Conservation (phyloP, 2,329 filamentous ascomycete genomes). For the Fusarium pininemorale region DNA sequence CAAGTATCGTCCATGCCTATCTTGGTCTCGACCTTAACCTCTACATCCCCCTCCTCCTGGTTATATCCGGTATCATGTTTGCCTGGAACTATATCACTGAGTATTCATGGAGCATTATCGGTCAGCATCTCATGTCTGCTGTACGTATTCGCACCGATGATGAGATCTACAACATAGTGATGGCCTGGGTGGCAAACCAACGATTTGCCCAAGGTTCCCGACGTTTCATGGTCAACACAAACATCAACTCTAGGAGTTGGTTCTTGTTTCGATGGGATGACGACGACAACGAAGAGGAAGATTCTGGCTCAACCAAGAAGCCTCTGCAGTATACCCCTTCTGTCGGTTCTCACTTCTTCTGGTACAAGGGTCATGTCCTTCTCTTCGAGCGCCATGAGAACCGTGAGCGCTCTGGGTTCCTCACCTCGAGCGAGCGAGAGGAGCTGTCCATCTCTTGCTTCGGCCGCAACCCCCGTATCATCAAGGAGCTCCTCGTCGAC, state of each 20-base stretch:
- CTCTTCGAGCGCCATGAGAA: slow-evolving; percentile 64
- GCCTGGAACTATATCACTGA: slow-evolving; percentile 62
- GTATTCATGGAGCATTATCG: slow-evolving; percentile 58
- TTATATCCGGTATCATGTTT: slow-evolving; percentile 59
- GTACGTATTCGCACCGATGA: slow-evolving; percentile 75
- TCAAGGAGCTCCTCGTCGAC: slow-evolving; percentile 70
- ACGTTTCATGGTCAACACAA: slow-evolving; percentile 72
- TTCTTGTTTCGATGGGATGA: slow-evolving; percentile 56
- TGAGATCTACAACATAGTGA: slow-evolving; percentile 77
- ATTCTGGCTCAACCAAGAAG: slow-evolving; percentile 54
- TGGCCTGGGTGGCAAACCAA: slow-evolving; percentile 74
- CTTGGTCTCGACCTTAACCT: slow-evolving; percentile 69
- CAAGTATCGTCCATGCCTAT: slow-evolving; percentile 62
- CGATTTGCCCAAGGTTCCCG: slow-evolving; percentile 67
- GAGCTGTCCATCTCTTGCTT: slow-evolving; percentile 69
- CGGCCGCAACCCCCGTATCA: slow-evolving; percentile 66
- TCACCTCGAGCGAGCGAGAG: slow-evolving; percentile 62
- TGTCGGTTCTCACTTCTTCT: slow-evolving; percentile 74
- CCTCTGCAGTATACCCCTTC: slow-evolving; percentile 71
- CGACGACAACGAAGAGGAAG: slow-evolving; percentile 58
- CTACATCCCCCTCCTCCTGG: slow-evolving; percentile 68
- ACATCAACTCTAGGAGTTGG: slow-evolving; percentile 63
- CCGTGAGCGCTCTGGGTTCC: slow-evolving; percentile 52
- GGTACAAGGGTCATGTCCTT: slow-evolving; percentile 68
- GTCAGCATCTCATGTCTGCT: slow-evolving; percentile 68